phyloP scores from a whole-genome alignment of 805 yeast genomes.

The Ogataea minuta region DNA sequence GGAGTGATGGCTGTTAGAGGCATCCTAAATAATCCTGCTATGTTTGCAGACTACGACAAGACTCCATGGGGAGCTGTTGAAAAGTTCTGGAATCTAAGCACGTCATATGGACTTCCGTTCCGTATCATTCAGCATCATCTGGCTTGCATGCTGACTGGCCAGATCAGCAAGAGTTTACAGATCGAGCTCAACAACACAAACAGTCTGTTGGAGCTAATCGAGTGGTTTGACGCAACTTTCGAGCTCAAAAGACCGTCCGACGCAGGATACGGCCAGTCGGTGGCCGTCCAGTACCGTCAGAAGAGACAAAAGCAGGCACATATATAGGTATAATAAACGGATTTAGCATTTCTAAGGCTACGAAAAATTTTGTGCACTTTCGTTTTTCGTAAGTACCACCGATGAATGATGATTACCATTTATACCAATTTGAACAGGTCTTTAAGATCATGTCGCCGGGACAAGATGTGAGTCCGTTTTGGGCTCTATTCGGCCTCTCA shows the following conservation, averaged over 20 bases:
- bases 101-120: conserved; percentile 82
- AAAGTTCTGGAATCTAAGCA: conserved; percentile 71
- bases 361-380: conserved; percentile 8
- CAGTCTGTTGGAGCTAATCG: conserved; percentile 62
- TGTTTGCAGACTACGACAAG: conserved; percentile 68
- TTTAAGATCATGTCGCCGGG: conserved; percentile 16
- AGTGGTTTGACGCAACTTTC: conserved; percentile 78
- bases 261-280: conserved; percentile 57
- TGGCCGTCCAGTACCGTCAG: conserved; percentile 33
- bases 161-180: conserved; percentile 44
- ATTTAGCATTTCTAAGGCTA: not conserved
- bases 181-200: conserved; percentile 63
- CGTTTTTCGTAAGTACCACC: conserved; percentile 4
- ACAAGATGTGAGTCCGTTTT: conserved; percentile 31
- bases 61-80: conserved; percentile 95
- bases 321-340: conserved; percentile 16
- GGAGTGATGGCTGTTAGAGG: conserved; percentile 98
- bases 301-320: conserved; percentile 28
- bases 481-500: conserved; percentile 25
- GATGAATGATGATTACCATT: conserved; percentile 33
- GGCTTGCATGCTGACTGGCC: conserved; percentile 75
- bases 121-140: conserved; percentile 85
- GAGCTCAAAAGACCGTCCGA: conserved; percentile 66
- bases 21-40: conserved; percentile 76
- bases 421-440: conserved; percentile 34